These are phyloP conservation scores for Sporothrix curviconia DNA, from an alignment of 2,329 filamentous ascomycete genomes.

Conservation along the genomic window DNA sequence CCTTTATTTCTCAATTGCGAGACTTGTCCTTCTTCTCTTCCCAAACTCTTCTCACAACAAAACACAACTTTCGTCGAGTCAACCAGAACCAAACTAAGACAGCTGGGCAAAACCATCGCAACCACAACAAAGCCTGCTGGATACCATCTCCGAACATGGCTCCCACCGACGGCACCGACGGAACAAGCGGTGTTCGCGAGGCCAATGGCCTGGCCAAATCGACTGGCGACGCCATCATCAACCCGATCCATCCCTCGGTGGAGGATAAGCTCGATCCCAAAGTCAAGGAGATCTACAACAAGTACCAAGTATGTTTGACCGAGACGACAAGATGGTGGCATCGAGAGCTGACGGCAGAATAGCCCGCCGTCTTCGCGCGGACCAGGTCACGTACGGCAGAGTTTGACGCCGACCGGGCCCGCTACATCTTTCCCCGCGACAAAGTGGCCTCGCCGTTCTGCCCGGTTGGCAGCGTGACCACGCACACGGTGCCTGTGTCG, in stretches of 20 bases:
- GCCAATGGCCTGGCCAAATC: too few relatives aligned
- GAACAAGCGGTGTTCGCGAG: too few relatives aligned
- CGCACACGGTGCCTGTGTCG: conserved; percentile 4
- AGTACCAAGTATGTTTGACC: conserved; percentile 4
- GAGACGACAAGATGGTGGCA: too few relatives aligned
- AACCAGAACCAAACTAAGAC: too few relatives aligned
- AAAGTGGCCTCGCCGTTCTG: background rate
- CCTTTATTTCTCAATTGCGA: too few relatives aligned
- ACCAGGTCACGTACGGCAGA: conserved; percentile 15
- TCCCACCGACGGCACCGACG: too few relatives aligned
- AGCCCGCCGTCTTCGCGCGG: conserved; percentile 14
- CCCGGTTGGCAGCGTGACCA: background rate
- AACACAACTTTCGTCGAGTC: too few relatives aligned
- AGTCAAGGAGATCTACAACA: conserved; percentile 15
- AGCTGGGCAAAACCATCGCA: too few relatives aligned
- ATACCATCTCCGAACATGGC: too few relatives aligned
- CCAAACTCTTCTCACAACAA: background rate
- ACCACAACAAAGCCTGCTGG: background rate
- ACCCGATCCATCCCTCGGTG: conserved; percentile 14
- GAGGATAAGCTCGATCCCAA: conserved; percentile 9
- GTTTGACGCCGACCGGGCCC: conserved; percentile 8
- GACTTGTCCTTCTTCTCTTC: background rate
- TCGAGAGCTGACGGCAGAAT: background rate
- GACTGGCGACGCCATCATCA: conserved; percentile 5
- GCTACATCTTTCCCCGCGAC: conserved; percentile 8